Evolutionary conservation across 129 eudicot species (phyloP).

Genomic region (Daucus carota): DNA sequence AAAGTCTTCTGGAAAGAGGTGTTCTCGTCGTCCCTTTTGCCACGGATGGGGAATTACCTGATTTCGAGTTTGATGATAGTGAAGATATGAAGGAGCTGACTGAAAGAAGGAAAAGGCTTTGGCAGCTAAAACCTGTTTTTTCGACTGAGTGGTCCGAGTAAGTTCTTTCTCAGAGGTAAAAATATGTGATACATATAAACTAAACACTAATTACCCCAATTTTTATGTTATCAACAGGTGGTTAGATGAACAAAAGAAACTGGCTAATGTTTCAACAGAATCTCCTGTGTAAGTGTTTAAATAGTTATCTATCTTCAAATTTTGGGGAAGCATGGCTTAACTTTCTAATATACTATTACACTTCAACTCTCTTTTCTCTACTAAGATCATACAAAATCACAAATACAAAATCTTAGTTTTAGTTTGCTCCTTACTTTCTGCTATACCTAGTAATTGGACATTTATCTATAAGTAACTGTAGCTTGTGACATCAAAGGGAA

Average conservation of each 20-base stretch:
- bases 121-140: constrained; percentile 78
- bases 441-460: background rate
- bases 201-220: background rate
- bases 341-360: background rate
- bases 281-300: constrained; percentile 76
- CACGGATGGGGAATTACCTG: constrained; percentile 62
- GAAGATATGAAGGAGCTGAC: constrained; percentile 46
- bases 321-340: background rate
- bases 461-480: background rate
- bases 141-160: constrained; percentile 79
- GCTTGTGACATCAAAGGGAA: background rate
- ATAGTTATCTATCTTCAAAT: background rate
- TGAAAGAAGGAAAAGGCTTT: constrained; percentile 58
- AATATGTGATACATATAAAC: background rate
- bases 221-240: constrained; percentile 42
- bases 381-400: background rate
- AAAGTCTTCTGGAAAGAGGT: constrained; percentile 72
- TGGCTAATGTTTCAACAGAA: constrained; percentile 75
- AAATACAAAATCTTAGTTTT: background rate
- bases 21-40: constrained; percentile 90
- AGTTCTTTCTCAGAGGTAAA: constrained; percentile 16
- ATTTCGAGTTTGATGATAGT: constrained; percentile 57
- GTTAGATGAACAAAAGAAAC: constrained; percentile 86
- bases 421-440: background rate
- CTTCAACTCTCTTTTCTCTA: background rate